A percentile compares a stretch with the other conserved stretches of the same genome.
These are phyloP conservation scores for Daldinia decipiens DNA, from an alignment of 495 filamentous ascomycete species.

Conservation along the genomic window DNA sequence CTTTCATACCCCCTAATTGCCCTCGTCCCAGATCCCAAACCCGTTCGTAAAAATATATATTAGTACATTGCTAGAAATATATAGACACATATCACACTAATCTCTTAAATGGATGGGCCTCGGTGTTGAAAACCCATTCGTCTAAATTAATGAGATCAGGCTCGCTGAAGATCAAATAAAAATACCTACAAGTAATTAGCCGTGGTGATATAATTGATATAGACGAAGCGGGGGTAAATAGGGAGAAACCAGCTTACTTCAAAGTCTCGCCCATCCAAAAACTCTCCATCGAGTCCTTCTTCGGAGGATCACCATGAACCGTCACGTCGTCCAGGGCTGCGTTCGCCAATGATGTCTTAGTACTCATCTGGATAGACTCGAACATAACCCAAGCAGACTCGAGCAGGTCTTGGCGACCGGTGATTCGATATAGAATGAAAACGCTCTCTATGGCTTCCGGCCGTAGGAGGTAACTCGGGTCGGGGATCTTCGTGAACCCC, in stretches of 20 bases:
- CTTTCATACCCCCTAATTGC: neutral
- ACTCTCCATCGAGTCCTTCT: constrained; percentile 58
- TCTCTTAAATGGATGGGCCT: constrained; percentile 73
- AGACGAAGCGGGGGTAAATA: neutral
- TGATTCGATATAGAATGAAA: constrained; percentile 76
- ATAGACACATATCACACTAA: constrained; percentile 2
- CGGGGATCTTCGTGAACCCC: constrained; percentile 69
- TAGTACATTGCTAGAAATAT: neutral
- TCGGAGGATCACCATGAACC: constrained; percentile 39
- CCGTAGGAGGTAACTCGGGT: constrained; percentile 75
- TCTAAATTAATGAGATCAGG: constrained; percentile 71
- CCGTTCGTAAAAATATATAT: neutral
- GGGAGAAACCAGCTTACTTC: constrained; percentile 55
- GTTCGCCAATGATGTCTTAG: constrained; percentile 61
- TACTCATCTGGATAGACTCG: constrained; percentile 57
- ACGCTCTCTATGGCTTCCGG: constrained; percentile 74
- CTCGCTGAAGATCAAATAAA: constrained; percentile 82
- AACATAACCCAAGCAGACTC: constrained; percentile 72
- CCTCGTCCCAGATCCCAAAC: neutral
- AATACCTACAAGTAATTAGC: constrained; percentile 60
- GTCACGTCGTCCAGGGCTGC: constrained; percentile 60
- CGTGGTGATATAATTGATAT: neutral
- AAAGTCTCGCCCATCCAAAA: constrained; percentile 74
- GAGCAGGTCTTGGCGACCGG: constrained; percentile 61
- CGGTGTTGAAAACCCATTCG: constrained; percentile 68